Evolutionary conservation across 805 yeast species (phyloP), one percentile per base, ranked within the genome.

Genomic region (Metschnikowia corniflorae): DNA sequence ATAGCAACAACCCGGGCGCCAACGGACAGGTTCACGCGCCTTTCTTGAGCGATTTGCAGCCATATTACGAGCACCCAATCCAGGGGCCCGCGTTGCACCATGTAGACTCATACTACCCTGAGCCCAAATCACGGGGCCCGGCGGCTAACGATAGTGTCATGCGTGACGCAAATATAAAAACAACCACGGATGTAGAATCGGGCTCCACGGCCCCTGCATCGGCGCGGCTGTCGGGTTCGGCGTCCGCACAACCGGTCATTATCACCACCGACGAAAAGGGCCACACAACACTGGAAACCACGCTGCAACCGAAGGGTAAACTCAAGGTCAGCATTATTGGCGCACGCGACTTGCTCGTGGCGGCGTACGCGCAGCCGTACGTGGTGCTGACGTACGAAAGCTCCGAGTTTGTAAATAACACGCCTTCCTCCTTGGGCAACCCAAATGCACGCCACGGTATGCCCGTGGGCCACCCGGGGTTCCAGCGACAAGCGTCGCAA

Each of bases 351-450:
- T 70, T 91, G 44, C 63, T 71, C 28, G 75, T 80, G 22, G 61
- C 78, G 4, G 62, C 70, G 26, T 68, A 54, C 56, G 70, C 91
- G 3, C 84, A 77, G 49, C 96, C 96, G 3, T 83, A 88, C 58
- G 95, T 86, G 14, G 96, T 88, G 24, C 86, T 94, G 60, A 83
- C 95, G 8, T 88, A 85, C 66, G 95, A 87, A 58, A 82, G 91
- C 43, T 82, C 94, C 1, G 97, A 93, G 63, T 85, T 81, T 47
- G 88, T 91, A 42, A 80, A 95, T 17, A 79, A 80, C 44, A 89
- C 88, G 4, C 87, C 95, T 1, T 83, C 73, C 33, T 68, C 74
- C 17, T 55, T 51, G 41, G 61, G 65, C 6, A 54, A 59, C 2
- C 65, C 62, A 6, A 30, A 51, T 33, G 43, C 42, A 18, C 30